Base-by-base conservation (phyloP, 768 basidiomycete species). In the Panellus pusillus region DNA sequence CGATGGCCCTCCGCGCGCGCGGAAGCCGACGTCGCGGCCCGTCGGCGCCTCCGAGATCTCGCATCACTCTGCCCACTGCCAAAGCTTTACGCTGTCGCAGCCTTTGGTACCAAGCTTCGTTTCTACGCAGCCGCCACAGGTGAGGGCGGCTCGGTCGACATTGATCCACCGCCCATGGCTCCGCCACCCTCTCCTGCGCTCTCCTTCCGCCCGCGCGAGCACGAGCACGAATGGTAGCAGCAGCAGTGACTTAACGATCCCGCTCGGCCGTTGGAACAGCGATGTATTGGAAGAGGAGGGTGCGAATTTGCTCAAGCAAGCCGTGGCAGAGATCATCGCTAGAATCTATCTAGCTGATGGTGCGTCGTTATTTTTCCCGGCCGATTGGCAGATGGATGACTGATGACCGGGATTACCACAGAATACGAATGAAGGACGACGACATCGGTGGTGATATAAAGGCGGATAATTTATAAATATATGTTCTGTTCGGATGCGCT, bases 201-300 rank as follows among this genome's bases (percentile, higher is more conserved):
- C 24, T 24, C 32, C 32, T 14, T 35, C 32, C 14, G 32, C 14
- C 11, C 32, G 32, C 32, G 8, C 14, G 9, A 35, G 32, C 32
- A 35, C 32, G 11, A 14, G 9, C 11, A 35, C 11, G 3, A 35
- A 35, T 14, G 32, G 14, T 35, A 35, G 32, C 32, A 35, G 8
- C 14, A 7, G 11, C 11, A 35, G 32, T n/a, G 27, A 36, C 17
- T 52, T 39, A 9, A 57, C 55, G 1, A 68, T 69, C 1, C 74
- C 72, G 13, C 49, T 27, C 7, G 67, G 64, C 18, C 63, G 70
- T 17, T 74, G 74, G 72, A 64, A 70, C 46, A 71, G 63, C 55
- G 71, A 75, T 57, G 29, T 73, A 28, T 39, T 74, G 38, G 66
- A 69, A 27, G 66, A 58, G 15, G 67, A 69, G 18, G 73, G 71